Conservation (phyloP, 345 rosid species). For the Excoecaria agallocha region DNA sequence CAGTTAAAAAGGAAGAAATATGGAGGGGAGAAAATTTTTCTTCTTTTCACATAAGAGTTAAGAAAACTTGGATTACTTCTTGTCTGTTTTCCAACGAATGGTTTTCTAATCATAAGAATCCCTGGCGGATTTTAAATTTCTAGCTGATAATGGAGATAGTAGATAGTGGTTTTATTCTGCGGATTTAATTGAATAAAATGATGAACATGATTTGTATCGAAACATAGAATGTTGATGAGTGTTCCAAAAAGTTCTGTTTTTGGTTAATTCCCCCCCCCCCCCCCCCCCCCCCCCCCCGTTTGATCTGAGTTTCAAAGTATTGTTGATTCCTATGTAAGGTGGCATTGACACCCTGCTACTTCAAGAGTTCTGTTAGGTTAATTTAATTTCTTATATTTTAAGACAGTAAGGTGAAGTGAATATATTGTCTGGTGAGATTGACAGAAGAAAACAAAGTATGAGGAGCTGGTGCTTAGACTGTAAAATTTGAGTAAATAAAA, state of each 20-base stretch:
- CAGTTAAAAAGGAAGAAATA: conserved; percentile 5
- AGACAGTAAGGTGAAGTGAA: conserved; percentile 11
- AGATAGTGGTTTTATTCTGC: conserved; percentile 15
- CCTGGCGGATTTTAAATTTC: background rate
- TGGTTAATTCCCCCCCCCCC: no score
- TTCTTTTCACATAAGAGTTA: conserved; percentile 2
- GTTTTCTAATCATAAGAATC: background rate
- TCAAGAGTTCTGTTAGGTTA: conserved; percentile 1
- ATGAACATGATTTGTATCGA: background rate
- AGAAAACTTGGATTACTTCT: conserved; percentile 15
- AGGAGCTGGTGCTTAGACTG: conserved; percentile 21
- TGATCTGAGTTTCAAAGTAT: conserved; percentile 1
- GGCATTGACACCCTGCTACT: background rate
- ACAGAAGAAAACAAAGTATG: conserved; percentile 27
- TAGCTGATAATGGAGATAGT: conserved; percentile 13
- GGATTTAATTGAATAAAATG: background rate
- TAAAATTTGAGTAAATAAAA: conserved; percentile 21
- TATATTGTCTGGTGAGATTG: conserved; percentile 18
- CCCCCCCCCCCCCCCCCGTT: no score
- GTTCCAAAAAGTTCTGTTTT: background rate
- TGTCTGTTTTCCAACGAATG: background rate
- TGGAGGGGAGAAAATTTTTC: background rate
- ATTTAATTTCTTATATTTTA: background rate
- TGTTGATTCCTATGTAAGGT: background rate
- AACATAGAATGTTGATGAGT: no score